A percentile compares a stretch with the other conserved stretches of the same genome.
Conservation (phyloP, 495 filamentous ascomycete species). For the Penicillium taxi region DNA sequence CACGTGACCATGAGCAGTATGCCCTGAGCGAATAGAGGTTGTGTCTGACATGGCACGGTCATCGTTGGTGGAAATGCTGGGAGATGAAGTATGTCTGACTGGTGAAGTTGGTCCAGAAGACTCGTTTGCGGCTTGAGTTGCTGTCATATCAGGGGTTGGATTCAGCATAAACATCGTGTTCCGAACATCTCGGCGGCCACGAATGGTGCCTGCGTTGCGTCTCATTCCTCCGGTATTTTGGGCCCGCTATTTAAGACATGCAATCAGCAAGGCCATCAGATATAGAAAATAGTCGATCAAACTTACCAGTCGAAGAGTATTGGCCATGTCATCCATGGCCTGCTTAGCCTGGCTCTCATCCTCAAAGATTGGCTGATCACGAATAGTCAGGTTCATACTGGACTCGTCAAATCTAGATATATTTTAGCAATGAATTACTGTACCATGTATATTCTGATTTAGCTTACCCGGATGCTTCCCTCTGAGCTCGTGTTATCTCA, state of each 20-base stretch:
- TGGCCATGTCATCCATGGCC: slow-evolving; percentile 86
- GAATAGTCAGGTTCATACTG: slow-evolving; percentile 83
- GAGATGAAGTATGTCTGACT: slow-evolving; percentile 39
- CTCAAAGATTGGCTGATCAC: slow-evolving; percentile 86
- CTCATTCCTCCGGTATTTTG: slow-evolving; percentile 51
- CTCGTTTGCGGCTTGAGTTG: slow-evolving; percentile 10
- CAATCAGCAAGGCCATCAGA: slow-evolving; percentile 13
- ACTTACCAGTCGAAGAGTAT: slow-evolving; percentile 63
- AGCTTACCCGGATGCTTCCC: slow-evolving; percentile 59
- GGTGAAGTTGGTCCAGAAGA: slow-evolving; percentile 24
- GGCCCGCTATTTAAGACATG: slow-evolving; percentile 32
- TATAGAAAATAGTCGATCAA: neutral
- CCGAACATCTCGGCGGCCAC: slow-evolving; percentile 84
- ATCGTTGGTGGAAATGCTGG: slow-evolving; percentile 43
- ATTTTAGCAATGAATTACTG: neutral
- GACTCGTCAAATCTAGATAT: slow-evolving; percentile 52
- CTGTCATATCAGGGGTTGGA: slow-evolving; percentile 15
- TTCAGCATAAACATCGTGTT: slow-evolving; percentile 75
- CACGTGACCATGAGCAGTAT: slow-evolving; percentile 59
- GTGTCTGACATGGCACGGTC: slow-evolving; percentile 70
- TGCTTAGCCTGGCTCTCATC: slow-evolving; percentile 83
- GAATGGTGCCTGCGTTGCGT: slow-evolving; percentile 66
- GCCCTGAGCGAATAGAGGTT: slow-evolving; percentile 81
- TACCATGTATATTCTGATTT: neutral
- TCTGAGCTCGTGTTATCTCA: slow-evolving; percentile 75